A percentile compares a stretch with the other conserved stretches of the same genome.
These are phyloP conservation scores for Lasiodiplodia sp. DNA, from an alignment of 2,329 filamentous ascomycete species.

Conservation along the genomic window DNA sequence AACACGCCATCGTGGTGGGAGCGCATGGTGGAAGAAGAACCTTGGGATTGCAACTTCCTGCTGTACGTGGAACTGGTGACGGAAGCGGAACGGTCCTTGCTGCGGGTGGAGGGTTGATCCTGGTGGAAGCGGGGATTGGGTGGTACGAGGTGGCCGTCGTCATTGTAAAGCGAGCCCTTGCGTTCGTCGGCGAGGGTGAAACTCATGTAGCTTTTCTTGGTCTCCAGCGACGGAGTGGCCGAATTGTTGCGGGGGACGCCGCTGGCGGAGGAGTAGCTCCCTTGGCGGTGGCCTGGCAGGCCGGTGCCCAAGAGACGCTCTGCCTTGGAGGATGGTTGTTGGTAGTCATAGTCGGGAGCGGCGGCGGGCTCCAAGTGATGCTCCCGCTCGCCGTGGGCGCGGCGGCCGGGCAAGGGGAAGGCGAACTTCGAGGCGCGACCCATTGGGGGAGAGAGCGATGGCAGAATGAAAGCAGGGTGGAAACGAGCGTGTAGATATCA, in stretches of 20 bases:
- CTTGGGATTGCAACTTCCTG: conserved; percentile 40
- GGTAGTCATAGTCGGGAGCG: background rate
- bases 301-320: conserved; percentile 48
- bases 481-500: conserved; percentile 28
- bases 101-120: conserved; percentile 32
- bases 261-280: conserved; percentile 30
- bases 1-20: conserved; percentile 55
- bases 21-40: conserved; percentile 50
- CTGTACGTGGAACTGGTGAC: conserved; percentile 40
- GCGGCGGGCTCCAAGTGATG: background rate
- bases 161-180: conserved; percentile 35
- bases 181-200: conserved; percentile 42
- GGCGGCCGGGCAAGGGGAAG: conserved; percentile 47
- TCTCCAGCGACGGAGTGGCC: conserved; percentile 32
- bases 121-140: conserved; percentile 29
- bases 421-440: conserved; percentile 41
- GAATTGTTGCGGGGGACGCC: conserved; percentile 30
- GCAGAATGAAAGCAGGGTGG: conserved; percentile 21
- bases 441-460: conserved; percentile 12
- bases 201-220: conserved; percentile 43
- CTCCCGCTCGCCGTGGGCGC: conserved; percentile 36
- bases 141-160: conserved; percentile 33
- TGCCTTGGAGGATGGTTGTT: conserved; percentile 40
- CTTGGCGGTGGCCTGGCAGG: conserved; percentile 37
- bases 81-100: conserved; percentile 37